A percentile compares a stretch with the other conserved stretches of the same genome.
Conservation (phyloP, 2,329 filamentous ascomycete species). For the Trichoderma sp. region DNA sequence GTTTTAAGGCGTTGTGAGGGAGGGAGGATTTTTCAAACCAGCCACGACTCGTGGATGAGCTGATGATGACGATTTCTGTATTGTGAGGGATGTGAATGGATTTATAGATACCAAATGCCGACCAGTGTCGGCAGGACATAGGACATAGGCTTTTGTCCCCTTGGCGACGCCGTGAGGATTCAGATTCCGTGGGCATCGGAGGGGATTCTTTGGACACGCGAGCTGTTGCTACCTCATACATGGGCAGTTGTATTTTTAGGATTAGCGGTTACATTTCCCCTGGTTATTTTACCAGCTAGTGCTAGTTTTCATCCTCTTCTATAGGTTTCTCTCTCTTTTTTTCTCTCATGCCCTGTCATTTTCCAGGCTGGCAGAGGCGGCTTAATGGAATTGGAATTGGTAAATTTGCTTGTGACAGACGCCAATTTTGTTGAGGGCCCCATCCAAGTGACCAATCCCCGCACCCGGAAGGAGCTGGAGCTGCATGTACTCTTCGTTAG, state of each 20-base stretch:
- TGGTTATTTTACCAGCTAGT: neutral
- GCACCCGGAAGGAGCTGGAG: neutral
- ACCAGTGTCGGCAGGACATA: neutral
- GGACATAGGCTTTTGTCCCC: neutral
- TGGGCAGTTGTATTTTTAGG: constrained; percentile 11
- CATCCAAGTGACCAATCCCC: constrained; percentile 19
- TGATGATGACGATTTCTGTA: constrained; percentile 31
- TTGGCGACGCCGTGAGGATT: neutral
- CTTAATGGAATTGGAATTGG: neutral
- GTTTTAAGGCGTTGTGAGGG: constrained; percentile 16
- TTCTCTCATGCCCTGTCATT: neutral
- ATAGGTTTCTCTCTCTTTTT: neutral
- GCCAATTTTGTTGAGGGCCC: constrained; percentile 26
- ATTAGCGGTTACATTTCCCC: neutral
- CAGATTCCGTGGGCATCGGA: neutral
- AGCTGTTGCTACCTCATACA: neutral
- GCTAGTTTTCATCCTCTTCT: neutral
- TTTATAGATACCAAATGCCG: constrained; percentile 15
- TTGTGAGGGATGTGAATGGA: neutral
- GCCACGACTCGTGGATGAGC: constrained; percentile 14
- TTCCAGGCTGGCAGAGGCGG: neutral
- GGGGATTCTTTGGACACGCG: neutral
- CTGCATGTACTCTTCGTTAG: neutral
- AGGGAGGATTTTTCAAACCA: neutral
- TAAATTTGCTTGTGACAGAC: constrained; percentile 22